phyloP scores from a whole-genome alignment of 306 rosid species.

The Rosa rugosa region DNA sequence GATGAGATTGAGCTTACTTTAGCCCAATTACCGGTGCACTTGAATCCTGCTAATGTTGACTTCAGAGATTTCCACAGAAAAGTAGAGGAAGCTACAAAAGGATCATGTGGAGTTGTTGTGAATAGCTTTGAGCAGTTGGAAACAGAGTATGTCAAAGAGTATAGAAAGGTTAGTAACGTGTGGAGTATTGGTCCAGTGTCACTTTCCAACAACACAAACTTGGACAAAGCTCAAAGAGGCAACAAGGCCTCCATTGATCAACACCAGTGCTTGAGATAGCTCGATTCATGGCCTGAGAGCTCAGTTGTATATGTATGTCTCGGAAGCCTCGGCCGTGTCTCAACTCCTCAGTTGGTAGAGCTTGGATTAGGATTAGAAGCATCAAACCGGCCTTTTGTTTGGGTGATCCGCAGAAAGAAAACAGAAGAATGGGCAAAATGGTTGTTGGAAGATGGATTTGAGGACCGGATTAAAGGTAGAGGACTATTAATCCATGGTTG shows the following conservation, averaged over 20 bases:
- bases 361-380: constrained; percentile 37
- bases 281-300: constrained; percentile 8
- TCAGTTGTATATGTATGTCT: constrained; percentile 36
- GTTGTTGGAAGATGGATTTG: constrained; percentile 52
- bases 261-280: constrained; percentile 27
- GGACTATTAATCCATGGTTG: constrained; percentile 42
- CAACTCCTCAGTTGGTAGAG: constrained; percentile 27
- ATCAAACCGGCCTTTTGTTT: constrained; percentile 26
- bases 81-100: constrained; percentile 7
- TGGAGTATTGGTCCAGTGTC: constrained; percentile 55
- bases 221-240: constrained; percentile 11
- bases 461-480: constrained; percentile 33
- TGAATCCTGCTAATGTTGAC: background rate
- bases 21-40: background rate
- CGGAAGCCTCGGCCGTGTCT: constrained; percentile 19
- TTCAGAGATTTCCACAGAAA: background rate
- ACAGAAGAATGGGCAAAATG: constrained; percentile 27
- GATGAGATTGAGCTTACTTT: constrained; percentile 24
- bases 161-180: constrained; percentile 27
- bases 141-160: constrained; percentile 33
- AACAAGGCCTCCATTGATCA: constrained; percentile 7
- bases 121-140: constrained; percentile 53
- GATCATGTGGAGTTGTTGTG: constrained; percentile 40
- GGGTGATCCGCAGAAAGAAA: constrained; percentile 12
- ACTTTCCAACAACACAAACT: constrained; percentile 13